Evolutionary conservation across 352 stramenopile species (phyloP), one percentile per base, ranked within the genome.

Genomic region (Elongisporangium senticosum): DNA sequence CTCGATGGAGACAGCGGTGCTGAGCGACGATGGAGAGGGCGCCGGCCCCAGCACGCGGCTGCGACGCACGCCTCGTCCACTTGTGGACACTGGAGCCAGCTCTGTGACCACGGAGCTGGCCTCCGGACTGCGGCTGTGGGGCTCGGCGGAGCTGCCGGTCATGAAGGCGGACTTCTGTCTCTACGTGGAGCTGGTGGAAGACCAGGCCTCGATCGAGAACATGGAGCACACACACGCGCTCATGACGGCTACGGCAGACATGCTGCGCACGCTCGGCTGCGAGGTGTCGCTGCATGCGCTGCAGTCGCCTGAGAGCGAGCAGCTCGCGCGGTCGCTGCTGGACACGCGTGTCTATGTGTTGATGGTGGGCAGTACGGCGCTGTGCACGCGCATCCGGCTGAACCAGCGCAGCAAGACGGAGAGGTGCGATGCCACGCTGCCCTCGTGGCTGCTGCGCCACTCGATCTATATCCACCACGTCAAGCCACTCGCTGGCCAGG

Each of bases 301-400:
- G 20, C 65, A 73, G 39, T 56, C 59, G 0, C 66, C 72, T 0
- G 50, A 67, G 24, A 67, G 54, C n/a, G 71, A 74, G 55, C 17
- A 67, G 3, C 33, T 76, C 15, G 59, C 68, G 8, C 26, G 33
- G 14, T 51, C 22, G 5, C 55, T 62, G 43, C 43, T 59, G 6
- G 72, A 80, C 14, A 77, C 77, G 20, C 71, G 65, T 28, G 77
- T 75, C 11, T 87, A 80, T 55, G 62, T 74, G 11, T 49, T 87
- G 17, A 76, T 69, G 0, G 62, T 87, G 22, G 71, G 70, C 51
- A 73, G 59, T 28, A 67, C 72, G 33, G 66, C 68, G 19, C 51
- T 66, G 39, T 61, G 55, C 1, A 26, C 40, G 6, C 13, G 15
- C 26, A 20, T n/a, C 8, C 51, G 19, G 28, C 62, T 53, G 0